Evolutionary conservation across 352 stramenopile species (phyloP).

Genomic region (Plasmopara halstedii): DNA sequence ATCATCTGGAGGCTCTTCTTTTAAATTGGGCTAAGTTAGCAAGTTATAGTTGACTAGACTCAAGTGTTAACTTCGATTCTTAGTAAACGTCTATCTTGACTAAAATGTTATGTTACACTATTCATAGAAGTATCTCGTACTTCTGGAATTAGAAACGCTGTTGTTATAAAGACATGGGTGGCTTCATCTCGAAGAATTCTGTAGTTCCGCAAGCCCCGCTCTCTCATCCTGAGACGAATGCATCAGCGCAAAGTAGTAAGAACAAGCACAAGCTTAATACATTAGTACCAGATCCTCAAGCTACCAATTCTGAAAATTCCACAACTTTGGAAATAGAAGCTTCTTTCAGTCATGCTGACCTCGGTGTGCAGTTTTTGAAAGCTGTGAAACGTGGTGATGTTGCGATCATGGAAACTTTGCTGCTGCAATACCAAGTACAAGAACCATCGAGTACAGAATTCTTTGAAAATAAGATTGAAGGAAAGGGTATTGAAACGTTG

Average conservation of each 20-base stretch:
- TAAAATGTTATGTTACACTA: too few relatives aligned
- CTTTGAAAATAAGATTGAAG: constrained; percentile 15
- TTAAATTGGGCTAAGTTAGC: constrained; percentile 36
- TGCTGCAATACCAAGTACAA: constrained; percentile 15
- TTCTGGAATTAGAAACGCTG: constrained; percentile 3
- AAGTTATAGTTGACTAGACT: too few relatives aligned
- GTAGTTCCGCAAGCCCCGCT: constrained; percentile 30
- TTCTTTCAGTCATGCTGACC: constrained; percentile 29
- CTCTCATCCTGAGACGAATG: constrained; percentile 19
- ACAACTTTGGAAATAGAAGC: constrained; percentile 1
- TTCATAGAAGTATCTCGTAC: too few relatives aligned
- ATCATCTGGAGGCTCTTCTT: constrained; percentile 29
- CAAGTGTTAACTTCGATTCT: not conserved
- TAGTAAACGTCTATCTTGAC: too few relatives aligned
- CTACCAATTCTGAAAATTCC: not conserved
- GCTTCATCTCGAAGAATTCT: constrained; percentile 37
- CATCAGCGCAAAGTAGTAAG: constrained; percentile 8
- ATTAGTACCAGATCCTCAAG: constrained; percentile 29
- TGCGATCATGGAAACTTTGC: constrained; percentile 22
- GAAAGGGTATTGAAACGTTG: constrained; percentile 16
- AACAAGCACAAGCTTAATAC: constrained; percentile 35
- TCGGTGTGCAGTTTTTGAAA: constrained; percentile 58
- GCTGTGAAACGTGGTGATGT: constrained; percentile 55
- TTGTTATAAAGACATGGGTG: constrained; percentile 31
- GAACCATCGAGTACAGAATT: not conserved